A percentile compares a stretch with the other conserved stretches of the same genome.
Evolutionary conservation across 176 grass and related monocot genomes (phyloP).

Genomic region (Oryza officinalis): DNA sequence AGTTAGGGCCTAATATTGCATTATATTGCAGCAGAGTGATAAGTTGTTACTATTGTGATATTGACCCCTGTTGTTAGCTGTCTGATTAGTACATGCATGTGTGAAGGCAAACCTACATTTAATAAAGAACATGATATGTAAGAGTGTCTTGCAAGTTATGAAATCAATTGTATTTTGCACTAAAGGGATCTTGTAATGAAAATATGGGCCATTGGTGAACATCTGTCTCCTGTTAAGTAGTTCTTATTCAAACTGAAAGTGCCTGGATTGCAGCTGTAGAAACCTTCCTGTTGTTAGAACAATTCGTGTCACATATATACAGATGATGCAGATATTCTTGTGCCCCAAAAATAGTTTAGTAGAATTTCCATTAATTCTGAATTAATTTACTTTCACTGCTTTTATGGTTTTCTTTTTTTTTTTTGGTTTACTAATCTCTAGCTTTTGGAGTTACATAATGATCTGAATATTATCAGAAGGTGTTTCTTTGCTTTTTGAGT

Average conservation of each 20-base stretch:
- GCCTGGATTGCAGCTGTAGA: not conserved
- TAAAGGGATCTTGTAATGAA: slow-evolving; percentile 32
- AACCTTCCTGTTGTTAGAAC: not conserved
- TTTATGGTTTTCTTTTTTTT: not conserved
- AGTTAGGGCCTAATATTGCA: not conserved
- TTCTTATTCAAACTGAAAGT: not conserved
- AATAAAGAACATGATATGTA: slow-evolving; percentile 29
- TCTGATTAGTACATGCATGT: slow-evolving; percentile 3
- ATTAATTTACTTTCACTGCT: not conserved
- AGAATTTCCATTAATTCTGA: not conserved
- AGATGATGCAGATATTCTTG: slow-evolving; percentile 1
- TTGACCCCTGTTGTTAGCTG: not conserved
- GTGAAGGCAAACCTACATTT: slow-evolving; percentile 38
- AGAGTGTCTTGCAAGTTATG: slow-evolving; percentile 31
- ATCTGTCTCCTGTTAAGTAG: not conserved
- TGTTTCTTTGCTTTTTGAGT: slow-evolving; percentile 14
- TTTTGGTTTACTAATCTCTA: not conserved
- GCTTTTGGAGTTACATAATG: not conserved
- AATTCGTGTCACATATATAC: not conserved
- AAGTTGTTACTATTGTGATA: slow-evolving; percentile 23
- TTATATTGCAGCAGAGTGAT: not conserved
- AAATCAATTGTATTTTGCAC: slow-evolving; percentile 30
- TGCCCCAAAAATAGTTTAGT: not conserved
- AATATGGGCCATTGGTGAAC: not conserved
- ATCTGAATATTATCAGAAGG: not conserved